Percentiles rank a stretch among this genome's conserved stretches.
Evolutionary conservation across 1,284 basidiomycete genomes (phyloP).

Genomic region (Naganishia albida): DNA sequence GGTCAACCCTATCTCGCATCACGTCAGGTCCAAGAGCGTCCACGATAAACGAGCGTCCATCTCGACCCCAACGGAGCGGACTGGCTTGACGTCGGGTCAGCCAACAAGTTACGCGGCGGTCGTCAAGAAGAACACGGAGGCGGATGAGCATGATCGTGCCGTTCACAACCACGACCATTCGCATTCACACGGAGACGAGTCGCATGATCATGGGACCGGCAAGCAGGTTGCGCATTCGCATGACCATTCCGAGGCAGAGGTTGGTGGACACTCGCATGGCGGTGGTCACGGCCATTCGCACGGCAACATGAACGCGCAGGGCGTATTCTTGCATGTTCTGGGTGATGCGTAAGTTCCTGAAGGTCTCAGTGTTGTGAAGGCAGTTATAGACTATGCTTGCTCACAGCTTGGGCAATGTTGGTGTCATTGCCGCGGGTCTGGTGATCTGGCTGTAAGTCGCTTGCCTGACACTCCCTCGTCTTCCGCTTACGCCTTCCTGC

Average conservation of each 20-base stretch:
- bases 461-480: too few relatives aligned
- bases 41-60: slow-evolving; percentile 10
- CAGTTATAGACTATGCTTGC: neutral
- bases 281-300: slow-evolving; percentile 61
- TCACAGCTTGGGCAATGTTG: slow-evolving; percentile 79
- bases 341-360: slow-evolving; percentile 71
- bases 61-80: slow-evolving; percentile 11
- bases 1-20: slow-evolving; percentile 28
- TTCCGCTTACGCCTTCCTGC: slow-evolving; percentile 8
- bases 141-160: slow-evolving; percentile 38
- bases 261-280: slow-evolving; percentile 34
- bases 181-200: slow-evolving; percentile 11
- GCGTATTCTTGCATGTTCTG: slow-evolving; percentile 88
- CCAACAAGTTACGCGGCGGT: slow-evolving; percentile 14
- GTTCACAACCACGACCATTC: slow-evolving; percentile 37
- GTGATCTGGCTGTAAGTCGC: slow-evolving; percentile 74
- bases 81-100: neutral
- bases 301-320: slow-evolving; percentile 94
- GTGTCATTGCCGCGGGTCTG: slow-evolving; percentile 92
- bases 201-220: slow-evolving; percentile 25
- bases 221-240: slow-evolving; percentile 28
- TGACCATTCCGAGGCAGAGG: slow-evolving; percentile 39
- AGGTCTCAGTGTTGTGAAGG: too few relatives aligned
- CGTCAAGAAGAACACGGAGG: slow-evolving; percentile 28
- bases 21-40: slow-evolving; percentile 23